Conservation (phyloP, 2,329 filamentous ascomycete genomes). For the Beauveria pseudobassiana region DNA sequence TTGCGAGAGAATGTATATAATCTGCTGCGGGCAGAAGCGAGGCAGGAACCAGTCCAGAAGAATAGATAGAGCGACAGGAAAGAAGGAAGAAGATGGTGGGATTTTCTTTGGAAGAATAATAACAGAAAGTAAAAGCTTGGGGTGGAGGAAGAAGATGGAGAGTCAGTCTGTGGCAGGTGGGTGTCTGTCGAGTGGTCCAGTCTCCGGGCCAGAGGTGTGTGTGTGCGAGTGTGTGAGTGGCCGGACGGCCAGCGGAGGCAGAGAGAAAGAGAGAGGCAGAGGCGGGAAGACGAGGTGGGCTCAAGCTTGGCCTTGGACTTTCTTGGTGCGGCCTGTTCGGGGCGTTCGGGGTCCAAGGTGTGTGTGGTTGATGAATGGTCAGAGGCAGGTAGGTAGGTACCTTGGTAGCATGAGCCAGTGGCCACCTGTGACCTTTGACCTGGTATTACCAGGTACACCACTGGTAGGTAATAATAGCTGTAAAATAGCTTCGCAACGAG, state of each 20-base stretch:
- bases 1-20: slow-evolving; percentile 28
- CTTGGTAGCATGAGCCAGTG: not conserved
- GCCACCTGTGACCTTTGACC: not conserved
- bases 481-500: too few species aligned
- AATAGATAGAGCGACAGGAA: not conserved
- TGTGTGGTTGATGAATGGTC: too few species aligned
- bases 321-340: not conserved
- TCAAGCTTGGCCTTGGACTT: not conserved
- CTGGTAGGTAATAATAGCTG: too few species aligned
- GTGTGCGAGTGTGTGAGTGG: not conserved
- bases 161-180: not conserved
- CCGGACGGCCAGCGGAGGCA: not conserved
- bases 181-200: not conserved
- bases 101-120: not conserved
- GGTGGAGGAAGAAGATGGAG: slow-evolving; percentile 8
- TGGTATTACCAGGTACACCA: too few species aligned
- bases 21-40: slow-evolving; percentile 12
- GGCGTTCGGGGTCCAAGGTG: not conserved
- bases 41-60: not conserved
- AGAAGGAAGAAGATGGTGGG: not conserved
- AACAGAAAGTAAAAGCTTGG: slow-evolving; percentile 6
- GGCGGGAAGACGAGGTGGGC: not conserved
- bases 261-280: not conserved
- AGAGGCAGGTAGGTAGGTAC: not conserved
- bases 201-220: not conserved